These are phyloP conservation scores for Inga oerstediana DNA, from an alignment of 306 rosid species.

Conservation along the genomic window DNA sequence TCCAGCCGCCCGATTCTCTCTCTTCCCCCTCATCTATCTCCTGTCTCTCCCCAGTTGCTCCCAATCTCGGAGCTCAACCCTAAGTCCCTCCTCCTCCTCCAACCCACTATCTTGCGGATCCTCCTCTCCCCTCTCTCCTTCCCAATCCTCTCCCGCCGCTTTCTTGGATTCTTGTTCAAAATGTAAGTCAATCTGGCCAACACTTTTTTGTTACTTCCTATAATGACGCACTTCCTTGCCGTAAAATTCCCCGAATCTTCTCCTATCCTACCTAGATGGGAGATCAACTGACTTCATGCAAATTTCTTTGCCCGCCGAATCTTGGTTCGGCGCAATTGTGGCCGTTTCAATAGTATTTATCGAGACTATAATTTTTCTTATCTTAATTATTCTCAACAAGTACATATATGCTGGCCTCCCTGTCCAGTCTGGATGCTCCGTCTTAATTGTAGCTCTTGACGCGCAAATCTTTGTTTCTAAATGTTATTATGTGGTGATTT, in stretches of 20 bases:
- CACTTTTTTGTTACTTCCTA: conserved; percentile 1
- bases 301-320: background rate
- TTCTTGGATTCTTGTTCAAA: conserved; percentile 43
- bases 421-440: background rate
- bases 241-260: conserved; percentile 19
- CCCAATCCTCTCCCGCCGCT: background rate
- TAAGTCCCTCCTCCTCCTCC: conserved; percentile 10
- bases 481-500: conserved; percentile 15
- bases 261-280: background rate
- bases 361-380: background rate
- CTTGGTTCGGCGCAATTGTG: background rate
- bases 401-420: background rate
- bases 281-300: conserved; percentile 12
- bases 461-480: conserved; percentile 18
- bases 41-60: conserved; percentile 15
- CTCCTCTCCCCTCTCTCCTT: background rate
- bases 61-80: conserved; percentile 43
- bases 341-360: background rate
- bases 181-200: background rate
- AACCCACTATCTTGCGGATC: conserved; percentile 1
- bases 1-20: conserved; percentile 58
- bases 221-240: conserved; percentile 12
- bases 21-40: background rate
- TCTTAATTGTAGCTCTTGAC: conserved; percentile 5
- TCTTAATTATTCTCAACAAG: conserved; percentile 18